These are phyloP conservation scores for Mycosphaerella sp. DNA, from an alignment of 2,329 filamentous ascomycete species.

Conservation along the genomic window DNA sequence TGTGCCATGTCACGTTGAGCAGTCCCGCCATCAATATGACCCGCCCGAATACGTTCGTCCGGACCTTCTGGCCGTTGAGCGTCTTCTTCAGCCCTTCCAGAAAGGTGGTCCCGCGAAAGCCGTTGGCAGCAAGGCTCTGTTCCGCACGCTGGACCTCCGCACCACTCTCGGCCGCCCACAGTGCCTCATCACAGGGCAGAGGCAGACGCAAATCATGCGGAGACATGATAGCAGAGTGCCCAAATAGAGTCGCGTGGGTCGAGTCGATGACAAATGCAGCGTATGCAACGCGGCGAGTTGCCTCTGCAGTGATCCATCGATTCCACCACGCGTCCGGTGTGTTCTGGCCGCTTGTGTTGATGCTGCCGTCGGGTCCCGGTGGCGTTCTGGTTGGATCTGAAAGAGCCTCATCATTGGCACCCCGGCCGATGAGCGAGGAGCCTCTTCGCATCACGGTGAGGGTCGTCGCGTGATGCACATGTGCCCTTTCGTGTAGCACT, in stretches of 20 bases:
- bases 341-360: conserved; percentile 45
- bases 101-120: conserved; percentile 78
- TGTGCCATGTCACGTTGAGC: conserved; percentile 91
- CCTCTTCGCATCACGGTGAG: conserved; percentile 92
- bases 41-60: conserved; percentile 87
- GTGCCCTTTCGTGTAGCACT: conserved; percentile 84
- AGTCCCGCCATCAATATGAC: conserved; percentile 92
- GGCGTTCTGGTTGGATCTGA: conserved; percentile 47
- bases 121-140: conserved; percentile 69
- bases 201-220: conserved; percentile 90
- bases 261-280: conserved; percentile 93
- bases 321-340: conserved; percentile 90
- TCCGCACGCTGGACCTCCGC: conserved; percentile 81
- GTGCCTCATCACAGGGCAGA: conserved; percentile 81
- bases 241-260: conserved; percentile 96
- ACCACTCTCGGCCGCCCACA: conserved; percentile 87
- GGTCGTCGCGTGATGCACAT: conserved; percentile 94
- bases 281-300: conserved; percentile 82
- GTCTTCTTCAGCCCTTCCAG: conserved; percentile 86
- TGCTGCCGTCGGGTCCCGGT: conserved; percentile 44
- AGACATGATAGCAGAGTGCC: conserved; percentile 93
- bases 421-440: conserved; percentile 80
- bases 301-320: conserved; percentile 90
- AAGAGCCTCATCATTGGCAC: conserved; percentile 71
- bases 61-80: conserved; percentile 74